Conservation (phyloP, 1,139 yeast species). For the Sugiyamaella sp. region DNA sequence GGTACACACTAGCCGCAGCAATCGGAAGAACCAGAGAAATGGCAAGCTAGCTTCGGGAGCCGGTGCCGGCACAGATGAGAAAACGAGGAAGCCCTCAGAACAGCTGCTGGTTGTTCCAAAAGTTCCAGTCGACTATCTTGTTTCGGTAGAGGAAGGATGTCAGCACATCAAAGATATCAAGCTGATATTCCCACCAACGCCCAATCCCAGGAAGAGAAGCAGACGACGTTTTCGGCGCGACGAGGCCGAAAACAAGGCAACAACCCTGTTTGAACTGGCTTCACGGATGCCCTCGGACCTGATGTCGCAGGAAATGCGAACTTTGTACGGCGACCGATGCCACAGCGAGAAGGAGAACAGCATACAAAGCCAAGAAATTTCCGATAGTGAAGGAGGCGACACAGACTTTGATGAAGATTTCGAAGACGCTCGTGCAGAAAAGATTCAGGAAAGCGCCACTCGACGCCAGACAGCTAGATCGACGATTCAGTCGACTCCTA, state of each 20-base stretch:
- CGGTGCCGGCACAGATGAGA: too few relatives aligned
- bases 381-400: slow-evolving; percentile 5
- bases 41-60: background rate
- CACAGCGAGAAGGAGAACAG: slow-evolving; percentile 4
- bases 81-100: background rate
- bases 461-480: background rate
- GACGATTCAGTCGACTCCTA: background rate
- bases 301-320: slow-evolving; percentile 7
- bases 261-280: slow-evolving; percentile 10
- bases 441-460: too few relatives aligned
- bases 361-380: background rate
- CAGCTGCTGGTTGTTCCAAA: background rate
- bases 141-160: slow-evolving; percentile 18
- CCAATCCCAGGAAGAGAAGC: background rate
- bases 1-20: background rate
- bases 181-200: slow-evolving; percentile 15
- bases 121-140: slow-evolving; percentile 3
- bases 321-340: slow-evolving; percentile 1
- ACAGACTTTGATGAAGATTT: slow-evolving; percentile 8
- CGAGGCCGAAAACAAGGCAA: background rate
- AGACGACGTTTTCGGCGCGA: background rate
- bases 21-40: background rate
- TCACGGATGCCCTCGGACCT: slow-evolving; percentile 17
- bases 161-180: slow-evolving; percentile 11
- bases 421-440: too few relatives aligned